Conservation (phyloP, 225 moss, liverwort and hornwort genomes). For the Pleurozium schreberi region DNA sequence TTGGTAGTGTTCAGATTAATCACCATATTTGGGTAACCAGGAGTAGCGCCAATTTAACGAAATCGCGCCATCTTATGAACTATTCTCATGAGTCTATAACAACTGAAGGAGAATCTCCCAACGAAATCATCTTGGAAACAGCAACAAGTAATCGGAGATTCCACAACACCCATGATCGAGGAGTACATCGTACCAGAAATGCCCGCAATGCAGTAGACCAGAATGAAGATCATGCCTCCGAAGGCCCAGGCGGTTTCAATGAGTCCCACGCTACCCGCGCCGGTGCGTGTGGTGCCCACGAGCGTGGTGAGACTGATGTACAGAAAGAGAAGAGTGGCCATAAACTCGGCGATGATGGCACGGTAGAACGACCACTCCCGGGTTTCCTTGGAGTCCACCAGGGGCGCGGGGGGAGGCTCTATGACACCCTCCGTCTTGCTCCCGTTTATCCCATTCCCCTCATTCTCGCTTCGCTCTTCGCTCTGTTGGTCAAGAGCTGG, state of each 20-base stretch:
- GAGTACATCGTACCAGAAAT: conserved; percentile 1
- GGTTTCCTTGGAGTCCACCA: conserved; percentile 6
- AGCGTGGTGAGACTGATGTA: conserved; percentile 21
- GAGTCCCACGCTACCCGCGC: neutral
- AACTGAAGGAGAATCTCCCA: neutral
- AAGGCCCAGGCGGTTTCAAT: conserved; percentile 20
- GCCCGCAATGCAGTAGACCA: conserved; percentile 35
- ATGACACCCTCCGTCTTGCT: no score
- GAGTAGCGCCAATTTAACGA: neutral
- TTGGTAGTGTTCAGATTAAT: neutral
- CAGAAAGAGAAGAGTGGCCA: conserved; percentile 23
- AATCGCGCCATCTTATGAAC: neutral
- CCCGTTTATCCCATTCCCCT: neutral
- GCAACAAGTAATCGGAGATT: neutral
- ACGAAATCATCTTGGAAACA: neutral
- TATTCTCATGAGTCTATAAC: neutral
- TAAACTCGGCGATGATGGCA: conserved; percentile 24
- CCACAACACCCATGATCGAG: no score
- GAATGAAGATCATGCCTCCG: conserved; percentile 28
- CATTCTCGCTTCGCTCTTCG: neutral
- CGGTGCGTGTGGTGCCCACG: neutral
- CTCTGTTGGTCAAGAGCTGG: neutral
- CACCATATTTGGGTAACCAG: neutral
- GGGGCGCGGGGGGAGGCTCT: neutral
- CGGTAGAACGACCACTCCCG: conserved; percentile 7